Percentiles rank a stretch among this genome's conserved stretches.
Conservation (phyloP, 257 asterid genomes). For the Solanum medicagineum region DNA sequence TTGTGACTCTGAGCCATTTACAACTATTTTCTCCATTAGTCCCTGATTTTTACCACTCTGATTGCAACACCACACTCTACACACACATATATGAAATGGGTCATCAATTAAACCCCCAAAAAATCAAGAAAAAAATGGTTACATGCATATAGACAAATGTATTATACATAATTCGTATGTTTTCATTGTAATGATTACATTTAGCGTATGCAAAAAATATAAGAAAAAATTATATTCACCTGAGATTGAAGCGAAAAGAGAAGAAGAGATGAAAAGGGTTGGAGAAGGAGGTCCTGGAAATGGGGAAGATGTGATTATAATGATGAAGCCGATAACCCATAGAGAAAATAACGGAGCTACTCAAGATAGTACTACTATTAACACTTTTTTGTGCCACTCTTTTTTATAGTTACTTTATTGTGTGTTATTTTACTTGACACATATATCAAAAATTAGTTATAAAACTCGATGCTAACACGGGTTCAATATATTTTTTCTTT, state of each 20-base stretch:
- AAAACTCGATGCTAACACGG: no score
- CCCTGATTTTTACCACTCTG: conserved; percentile 6
- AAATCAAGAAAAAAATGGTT: background rate
- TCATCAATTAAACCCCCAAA: background rate
- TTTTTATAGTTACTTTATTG: no score
- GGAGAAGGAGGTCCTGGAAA: conserved; percentile 1
- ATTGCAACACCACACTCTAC: conserved; percentile 20
- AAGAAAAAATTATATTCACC: background rate
- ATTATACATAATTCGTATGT: background rate
- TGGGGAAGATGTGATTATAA: conserved; percentile 1
- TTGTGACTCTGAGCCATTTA: conserved; percentile 47
- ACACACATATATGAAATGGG: background rate
- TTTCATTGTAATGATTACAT: background rate
- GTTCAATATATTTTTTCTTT: no score
- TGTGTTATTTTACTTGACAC: no score
- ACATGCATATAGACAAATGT: background rate
- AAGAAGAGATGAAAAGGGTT: conserved; percentile 9
- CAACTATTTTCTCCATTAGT: conserved; percentile 48
- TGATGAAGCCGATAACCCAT: conserved; percentile 26
- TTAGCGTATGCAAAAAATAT: background rate
- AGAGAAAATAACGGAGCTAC: background rate
- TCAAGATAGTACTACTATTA: no score
- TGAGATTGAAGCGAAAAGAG: conserved; percentile 1
- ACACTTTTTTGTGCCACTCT: background rate
- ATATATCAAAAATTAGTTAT: no score